Evolutionary conservation across 352 stramenopile species (phyloP).

Genomic region (Peronospora destructor): DNA sequence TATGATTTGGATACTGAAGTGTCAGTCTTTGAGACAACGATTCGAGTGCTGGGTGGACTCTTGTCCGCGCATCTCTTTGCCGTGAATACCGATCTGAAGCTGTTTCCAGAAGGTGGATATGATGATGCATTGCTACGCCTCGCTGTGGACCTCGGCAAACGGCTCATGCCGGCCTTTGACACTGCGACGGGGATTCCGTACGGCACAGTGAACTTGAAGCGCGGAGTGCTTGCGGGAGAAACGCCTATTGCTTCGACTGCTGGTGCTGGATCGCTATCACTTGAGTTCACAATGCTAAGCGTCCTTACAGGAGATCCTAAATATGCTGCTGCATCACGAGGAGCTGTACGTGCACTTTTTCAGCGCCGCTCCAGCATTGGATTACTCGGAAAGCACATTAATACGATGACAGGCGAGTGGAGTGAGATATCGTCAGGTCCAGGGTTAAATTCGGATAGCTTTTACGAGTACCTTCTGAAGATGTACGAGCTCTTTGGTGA

Average conservation of each 20-base stretch:
- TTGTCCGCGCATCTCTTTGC: slow-evolving; percentile 87
- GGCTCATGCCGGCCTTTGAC: slow-evolving; percentile 94
- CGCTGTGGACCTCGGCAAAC: slow-evolving; percentile 91
- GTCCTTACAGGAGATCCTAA: slow-evolving; percentile 58
- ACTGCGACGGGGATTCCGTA: slow-evolving; percentile 95
- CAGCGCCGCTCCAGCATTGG: slow-evolving; percentile 66
- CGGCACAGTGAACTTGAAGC: slow-evolving; percentile 93
- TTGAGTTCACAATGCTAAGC: slow-evolving; percentile 97
- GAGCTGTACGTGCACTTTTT: slow-evolving; percentile 74
- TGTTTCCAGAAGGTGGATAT: slow-evolving; percentile 78
- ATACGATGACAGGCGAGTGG: slow-evolving; percentile 85
- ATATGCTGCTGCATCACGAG: slow-evolving; percentile 60
- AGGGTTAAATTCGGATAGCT: slow-evolving; percentile 94
- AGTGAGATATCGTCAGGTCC: slow-evolving; percentile 73
- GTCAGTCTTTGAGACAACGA: slow-evolving; percentile 91
- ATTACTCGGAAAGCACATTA: slow-evolving; percentile 95
- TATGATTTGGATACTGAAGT: slow-evolving; percentile 88
- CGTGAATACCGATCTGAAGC: slow-evolving; percentile 37
- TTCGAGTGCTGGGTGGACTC: slow-evolving; percentile 87
- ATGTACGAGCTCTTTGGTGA: slow-evolving; percentile 94
- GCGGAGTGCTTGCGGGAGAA: slow-evolving; percentile 86
- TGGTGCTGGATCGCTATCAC: slow-evolving; percentile 90
- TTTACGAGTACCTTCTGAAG: slow-evolving; percentile 98
- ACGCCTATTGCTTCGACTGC: slow-evolving; percentile 94
- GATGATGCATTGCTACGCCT: slow-evolving; percentile 89